These are phyloP conservation scores for Penicillium hordei DNA, from an alignment of 2,329 filamentous ascomycete genomes.

Conservation along the genomic window DNA sequence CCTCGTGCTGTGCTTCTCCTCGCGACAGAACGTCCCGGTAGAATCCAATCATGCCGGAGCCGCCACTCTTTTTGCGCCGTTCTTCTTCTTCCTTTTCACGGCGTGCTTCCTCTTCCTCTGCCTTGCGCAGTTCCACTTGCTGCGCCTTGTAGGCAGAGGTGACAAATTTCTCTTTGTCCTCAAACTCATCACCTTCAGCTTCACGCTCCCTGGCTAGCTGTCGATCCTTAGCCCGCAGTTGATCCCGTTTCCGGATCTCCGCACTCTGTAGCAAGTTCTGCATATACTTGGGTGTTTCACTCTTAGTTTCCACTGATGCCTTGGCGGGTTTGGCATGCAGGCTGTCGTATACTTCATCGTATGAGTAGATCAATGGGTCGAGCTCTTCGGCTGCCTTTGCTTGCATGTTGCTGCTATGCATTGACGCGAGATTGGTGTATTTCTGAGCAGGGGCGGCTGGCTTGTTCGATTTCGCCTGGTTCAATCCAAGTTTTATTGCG, in stretches of 20 bases:
- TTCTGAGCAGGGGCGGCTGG: constrained; percentile 24
- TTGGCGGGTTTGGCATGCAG: constrained; percentile 44
- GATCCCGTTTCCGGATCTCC: constrained; percentile 63
- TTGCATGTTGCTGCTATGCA: constrained; percentile 48
- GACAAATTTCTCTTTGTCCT: constrained; percentile 67
- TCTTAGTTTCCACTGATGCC: constrained; percentile 19
- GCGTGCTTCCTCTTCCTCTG: constrained; percentile 60
- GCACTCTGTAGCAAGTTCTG: constrained; percentile 59
- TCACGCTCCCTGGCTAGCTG: constrained; percentile 61
- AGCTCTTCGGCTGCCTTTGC: constrained; percentile 45
- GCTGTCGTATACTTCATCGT: constrained; percentile 51
- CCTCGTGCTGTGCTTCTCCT: constrained; percentile 57
- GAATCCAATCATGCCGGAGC: constrained; percentile 59
- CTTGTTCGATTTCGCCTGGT: constrained; percentile 22
- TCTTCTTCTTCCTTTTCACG: constrained; percentile 56
- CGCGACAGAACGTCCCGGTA: constrained; percentile 61
- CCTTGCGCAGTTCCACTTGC: constrained; percentile 58
- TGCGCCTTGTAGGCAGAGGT: constrained; percentile 65
- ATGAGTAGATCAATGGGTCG: constrained; percentile 51
- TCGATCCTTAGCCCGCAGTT: constrained; percentile 61
- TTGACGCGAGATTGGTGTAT: constrained; percentile 48
- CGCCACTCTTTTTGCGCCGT: constrained; percentile 47
- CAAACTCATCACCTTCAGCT: constrained; percentile 65
- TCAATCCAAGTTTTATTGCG: constrained; percentile 27
- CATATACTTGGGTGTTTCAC: constrained; percentile 59